These are phyloP conservation scores for Pilatotrama ljubarskyi DNA, from an alignment of 768 basidiomycete species.

Conservation along the genomic window DNA sequence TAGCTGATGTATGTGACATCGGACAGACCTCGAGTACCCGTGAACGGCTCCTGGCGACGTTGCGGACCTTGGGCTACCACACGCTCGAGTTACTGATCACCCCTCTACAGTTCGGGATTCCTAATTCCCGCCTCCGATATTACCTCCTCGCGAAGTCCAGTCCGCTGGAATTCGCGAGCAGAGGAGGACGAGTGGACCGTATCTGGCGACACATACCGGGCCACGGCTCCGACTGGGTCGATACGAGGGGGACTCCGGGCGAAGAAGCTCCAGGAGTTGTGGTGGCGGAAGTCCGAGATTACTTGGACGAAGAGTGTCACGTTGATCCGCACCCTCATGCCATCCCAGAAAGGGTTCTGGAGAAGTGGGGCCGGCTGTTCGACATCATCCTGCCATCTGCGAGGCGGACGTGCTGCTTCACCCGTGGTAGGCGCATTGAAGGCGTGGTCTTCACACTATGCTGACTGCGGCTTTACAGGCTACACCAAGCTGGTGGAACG, in stretches of 20 bases:
- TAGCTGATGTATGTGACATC: conserved; percentile 8
- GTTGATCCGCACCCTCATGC: conserved; percentile 25
- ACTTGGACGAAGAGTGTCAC: conserved; percentile 38
- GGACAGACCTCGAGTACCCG: conserved; percentile 66
- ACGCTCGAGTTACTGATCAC: conserved; percentile 66
- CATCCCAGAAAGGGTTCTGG: conserved; percentile 62
- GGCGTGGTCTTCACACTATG: not conserved
- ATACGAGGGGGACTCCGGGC: conserved; percentile 35
- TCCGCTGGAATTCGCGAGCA: conserved; percentile 40
- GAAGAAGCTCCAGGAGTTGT: conserved; percentile 12
- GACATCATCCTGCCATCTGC: conserved; percentile 73
- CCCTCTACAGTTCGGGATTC: conserved; percentile 77
- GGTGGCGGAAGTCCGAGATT: conserved; percentile 35
- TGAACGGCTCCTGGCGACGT: conserved; percentile 48
- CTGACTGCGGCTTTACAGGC: conserved; percentile 40
- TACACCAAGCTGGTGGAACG: conserved; percentile 79
- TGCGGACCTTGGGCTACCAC: conserved; percentile 56
- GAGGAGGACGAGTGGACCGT: conserved; percentile 22
- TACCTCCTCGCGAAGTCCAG: conserved; percentile 68
- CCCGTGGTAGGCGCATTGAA: conserved; percentile 57
- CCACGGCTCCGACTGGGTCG: conserved; percentile 42
- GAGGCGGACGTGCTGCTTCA: conserved; percentile 74
- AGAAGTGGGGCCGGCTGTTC: conserved; percentile 78
- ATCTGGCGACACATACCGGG: conserved; percentile 59
- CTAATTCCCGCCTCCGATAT: conserved; percentile 80